These are phyloP conservation scores for Crithidia mellificae DNA, from an alignment of 208 protist species.

Conservation along the genomic window DNA sequence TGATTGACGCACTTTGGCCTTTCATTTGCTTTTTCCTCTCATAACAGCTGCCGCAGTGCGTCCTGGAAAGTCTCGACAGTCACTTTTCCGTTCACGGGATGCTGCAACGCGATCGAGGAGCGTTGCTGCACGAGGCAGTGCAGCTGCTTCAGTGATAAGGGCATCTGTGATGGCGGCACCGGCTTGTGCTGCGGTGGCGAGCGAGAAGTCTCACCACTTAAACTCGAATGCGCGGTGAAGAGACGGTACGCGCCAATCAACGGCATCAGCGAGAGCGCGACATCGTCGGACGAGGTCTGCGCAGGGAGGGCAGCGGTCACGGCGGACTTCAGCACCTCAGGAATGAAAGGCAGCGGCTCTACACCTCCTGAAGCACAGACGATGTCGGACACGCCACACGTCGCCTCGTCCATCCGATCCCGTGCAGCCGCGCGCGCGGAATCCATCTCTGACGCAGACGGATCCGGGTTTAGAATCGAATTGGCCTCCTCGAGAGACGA, in stretches of 20 bases:
- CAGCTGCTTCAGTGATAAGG: constrained; percentile 17
- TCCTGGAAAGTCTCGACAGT: constrained; percentile 35
- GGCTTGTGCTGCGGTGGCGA: neutral
- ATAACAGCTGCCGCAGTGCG: constrained; percentile 27
- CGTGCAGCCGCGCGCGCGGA: too few relatives aligned
- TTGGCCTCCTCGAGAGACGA: neutral
- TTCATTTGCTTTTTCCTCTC: neutral
- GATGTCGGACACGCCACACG: too few relatives aligned
- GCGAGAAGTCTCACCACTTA: neutral
- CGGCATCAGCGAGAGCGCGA: neutral
- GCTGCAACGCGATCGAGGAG: constrained; percentile 16
- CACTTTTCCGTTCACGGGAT: constrained; percentile 9
- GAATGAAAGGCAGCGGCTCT: constrained; percentile 5
- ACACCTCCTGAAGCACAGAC: too few relatives aligned
- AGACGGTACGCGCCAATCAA: constrained; percentile 45
- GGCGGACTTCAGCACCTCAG: constrained; percentile 1
- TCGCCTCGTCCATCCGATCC: too few relatives aligned
- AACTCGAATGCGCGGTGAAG: constrained; percentile 19
- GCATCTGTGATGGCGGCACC: neutral
- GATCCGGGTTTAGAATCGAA: too few relatives aligned
- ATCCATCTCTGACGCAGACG: too few relatives aligned
- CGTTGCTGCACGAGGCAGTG: constrained; percentile 20
- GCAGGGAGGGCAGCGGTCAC: neutral
- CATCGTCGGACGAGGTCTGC: neutral
- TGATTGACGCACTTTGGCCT: too few relatives aligned